These are phyloP conservation scores for Starmerella davenportii DNA, from an alignment of 805 yeast genomes.

Conservation along the genomic window DNA sequence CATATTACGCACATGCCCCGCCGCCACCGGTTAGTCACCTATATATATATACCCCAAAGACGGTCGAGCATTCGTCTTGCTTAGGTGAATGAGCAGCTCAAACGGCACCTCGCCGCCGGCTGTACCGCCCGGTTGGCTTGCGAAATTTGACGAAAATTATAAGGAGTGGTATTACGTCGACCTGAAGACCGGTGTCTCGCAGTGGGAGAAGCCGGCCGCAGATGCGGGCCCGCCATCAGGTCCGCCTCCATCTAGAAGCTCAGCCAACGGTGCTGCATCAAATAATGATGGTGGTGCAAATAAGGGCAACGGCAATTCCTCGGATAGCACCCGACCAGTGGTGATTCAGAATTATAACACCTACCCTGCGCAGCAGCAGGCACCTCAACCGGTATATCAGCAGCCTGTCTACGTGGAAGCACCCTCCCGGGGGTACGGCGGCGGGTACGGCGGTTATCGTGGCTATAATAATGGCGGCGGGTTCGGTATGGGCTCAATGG, in stretches of 20 bases:
- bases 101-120: conserved; percentile 11
- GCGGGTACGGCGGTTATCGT: conserved; percentile 32
- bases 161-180: conserved; percentile 75
- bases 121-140: conserved; percentile 24
- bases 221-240: conserved; percentile 13
- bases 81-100: too few relatives aligned
- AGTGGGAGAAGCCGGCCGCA: conserved; percentile 50
- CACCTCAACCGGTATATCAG: neutral
- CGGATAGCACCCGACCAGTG: conserved; percentile 10
- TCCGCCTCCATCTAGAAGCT: conserved; percentile 15
- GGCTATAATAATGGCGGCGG: conserved; percentile 22
- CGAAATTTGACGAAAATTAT: conserved; percentile 24
- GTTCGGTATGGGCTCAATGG: conserved; percentile 33
- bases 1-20: too few relatives aligned
- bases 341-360: conserved; percentile 11
- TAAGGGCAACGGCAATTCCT: neutral
- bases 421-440: conserved; percentile 16
- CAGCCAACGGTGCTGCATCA: too few relatives aligned
- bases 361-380: conserved; percentile 1
- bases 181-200: conserved; percentile 51
- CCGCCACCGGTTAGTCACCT: too few relatives aligned
- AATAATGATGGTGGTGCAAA: neutral
- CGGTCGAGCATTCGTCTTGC: too few relatives aligned
- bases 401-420: conserved; percentile 23
- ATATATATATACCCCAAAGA: too few relatives aligned